Evolutionary conservation across 2,329 filamentous ascomycete genomes (phyloP).

Genomic region (Emydomyces testavorans): DNA sequence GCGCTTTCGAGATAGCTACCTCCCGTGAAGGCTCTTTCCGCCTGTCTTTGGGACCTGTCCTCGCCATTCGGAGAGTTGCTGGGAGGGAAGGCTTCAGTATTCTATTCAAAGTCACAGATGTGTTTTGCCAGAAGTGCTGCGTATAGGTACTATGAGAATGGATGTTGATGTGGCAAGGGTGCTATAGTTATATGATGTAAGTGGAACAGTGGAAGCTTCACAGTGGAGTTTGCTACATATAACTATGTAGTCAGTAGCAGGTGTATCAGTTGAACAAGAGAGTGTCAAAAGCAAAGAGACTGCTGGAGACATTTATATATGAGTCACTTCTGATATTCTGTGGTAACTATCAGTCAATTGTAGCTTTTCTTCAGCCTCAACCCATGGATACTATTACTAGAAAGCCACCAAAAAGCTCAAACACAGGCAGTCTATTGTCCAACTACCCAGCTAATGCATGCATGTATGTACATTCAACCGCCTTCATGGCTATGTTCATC

Average conservation of each 20-base stretch:
- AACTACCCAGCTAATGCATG: not conserved
- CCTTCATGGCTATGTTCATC: not conserved
- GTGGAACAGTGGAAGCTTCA: too few species aligned
- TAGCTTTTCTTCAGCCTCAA: too few species aligned
- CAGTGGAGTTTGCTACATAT: too few species aligned
- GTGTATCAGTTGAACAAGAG: not conserved
- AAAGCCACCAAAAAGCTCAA: not conserved
- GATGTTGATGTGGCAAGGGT: too few species aligned
- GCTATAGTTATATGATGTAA: too few species aligned
- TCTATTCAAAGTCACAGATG: not conserved
- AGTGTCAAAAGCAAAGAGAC: not conserved
- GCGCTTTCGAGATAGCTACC: conserved; percentile 32
- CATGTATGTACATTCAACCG: not conserved
- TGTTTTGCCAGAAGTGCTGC: not conserved
- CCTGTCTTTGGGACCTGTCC: conserved; percentile 3
- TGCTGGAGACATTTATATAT: too few species aligned
- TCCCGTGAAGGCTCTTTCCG: conserved; percentile 21
- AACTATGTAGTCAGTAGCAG: not conserved
- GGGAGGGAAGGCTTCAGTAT: not conserved
- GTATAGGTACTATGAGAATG: not conserved
- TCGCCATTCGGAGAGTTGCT: conserved; percentile 1
- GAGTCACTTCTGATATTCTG: too few species aligned
- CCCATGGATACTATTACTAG: not conserved
- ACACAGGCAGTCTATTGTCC: not conserved
- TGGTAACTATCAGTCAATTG: too few species aligned